phyloP scores from a whole-genome alignment of 2,329 filamentous ascomycete genomes.

The Curvularia spicifera region DNA sequence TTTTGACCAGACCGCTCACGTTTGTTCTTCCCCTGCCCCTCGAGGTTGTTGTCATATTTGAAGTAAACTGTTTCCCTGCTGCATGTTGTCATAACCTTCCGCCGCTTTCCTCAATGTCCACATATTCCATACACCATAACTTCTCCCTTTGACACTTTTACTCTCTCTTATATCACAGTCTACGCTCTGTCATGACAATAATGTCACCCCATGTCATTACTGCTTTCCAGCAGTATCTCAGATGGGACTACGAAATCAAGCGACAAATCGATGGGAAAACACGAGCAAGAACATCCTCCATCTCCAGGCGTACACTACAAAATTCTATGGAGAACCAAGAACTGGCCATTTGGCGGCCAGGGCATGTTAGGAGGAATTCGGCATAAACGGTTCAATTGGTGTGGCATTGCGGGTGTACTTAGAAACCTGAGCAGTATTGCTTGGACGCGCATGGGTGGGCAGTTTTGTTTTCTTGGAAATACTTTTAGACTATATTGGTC shows the following conservation, averaged over 20 bases:
- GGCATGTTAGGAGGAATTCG: constrained; percentile 3
- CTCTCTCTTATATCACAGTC: not conserved
- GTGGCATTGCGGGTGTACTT: not conserved
- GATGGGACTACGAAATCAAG: constrained; percentile 15
- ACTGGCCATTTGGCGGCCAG: not conserved
- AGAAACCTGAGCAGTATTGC: not conserved
- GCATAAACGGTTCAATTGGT: not conserved
- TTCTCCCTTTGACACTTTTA: not conserved
- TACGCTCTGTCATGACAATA: constrained; percentile 2
- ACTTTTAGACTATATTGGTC: not conserved
- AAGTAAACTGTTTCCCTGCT: constrained; percentile 1
- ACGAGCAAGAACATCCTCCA: constrained; percentile 12
- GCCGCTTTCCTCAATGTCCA: not conserved
- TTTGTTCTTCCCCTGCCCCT: not conserved
- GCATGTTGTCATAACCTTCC: not conserved
- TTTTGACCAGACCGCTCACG: constrained; percentile 5
- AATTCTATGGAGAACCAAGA: constrained; percentile 3
- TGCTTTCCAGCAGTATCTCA: constrained; percentile 17
- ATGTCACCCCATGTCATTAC: constrained; percentile 16
- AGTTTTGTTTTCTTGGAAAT: not conserved
- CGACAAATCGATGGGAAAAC: constrained; percentile 15
- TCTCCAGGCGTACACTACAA: constrained; percentile 1
- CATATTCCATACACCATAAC: not conserved
- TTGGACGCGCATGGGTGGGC: not conserved
- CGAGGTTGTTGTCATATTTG: constrained; percentile 4